Conservation (phyloP, 2,329 filamentous ascomycete genomes). For the Paecilomyces fulvus region DNA sequence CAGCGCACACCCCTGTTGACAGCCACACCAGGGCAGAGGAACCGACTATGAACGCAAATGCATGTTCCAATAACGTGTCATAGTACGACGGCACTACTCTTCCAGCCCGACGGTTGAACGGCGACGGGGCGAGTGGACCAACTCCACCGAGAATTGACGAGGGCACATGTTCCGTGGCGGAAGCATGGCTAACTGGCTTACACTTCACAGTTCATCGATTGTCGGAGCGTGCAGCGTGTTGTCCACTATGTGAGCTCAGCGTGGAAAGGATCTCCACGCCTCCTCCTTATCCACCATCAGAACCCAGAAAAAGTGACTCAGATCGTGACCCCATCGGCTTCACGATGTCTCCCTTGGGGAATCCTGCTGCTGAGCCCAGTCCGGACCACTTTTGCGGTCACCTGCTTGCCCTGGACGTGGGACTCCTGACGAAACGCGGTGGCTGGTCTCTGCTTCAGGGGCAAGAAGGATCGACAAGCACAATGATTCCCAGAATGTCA, state of each 20-base stretch:
- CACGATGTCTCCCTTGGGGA: not conserved
- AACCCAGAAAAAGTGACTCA: not conserved
- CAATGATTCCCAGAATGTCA: not conserved
- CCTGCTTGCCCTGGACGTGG: not conserved
- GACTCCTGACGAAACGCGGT: not conserved
- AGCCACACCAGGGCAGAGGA: not conserved
- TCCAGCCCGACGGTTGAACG: not conserved
- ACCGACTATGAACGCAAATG: not conserved
- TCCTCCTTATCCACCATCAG: not conserved
- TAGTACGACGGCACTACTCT: not conserved
- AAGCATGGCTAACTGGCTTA: not conserved
- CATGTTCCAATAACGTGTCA: slow-evolving; percentile 1
- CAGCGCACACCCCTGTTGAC: not conserved
- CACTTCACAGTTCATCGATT: not conserved
- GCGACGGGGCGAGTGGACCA: not conserved
- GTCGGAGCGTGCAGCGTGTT: not conserved
- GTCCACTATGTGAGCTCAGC: not conserved
- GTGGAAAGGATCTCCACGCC: not conserved
- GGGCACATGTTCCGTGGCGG: not conserved
- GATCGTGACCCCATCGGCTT: not conserved
- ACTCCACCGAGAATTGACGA: not conserved
- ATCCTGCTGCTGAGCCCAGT: not conserved
- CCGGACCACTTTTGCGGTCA: not conserved
- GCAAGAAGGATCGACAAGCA: not conserved
- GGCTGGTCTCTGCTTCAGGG: not conserved